A percentile compares a stretch with the other conserved stretches of the same genome.
These are phyloP conservation scores for Sordaria brevicollis DNA, from an alignment of 495 filamentous ascomycete species.

Conservation along the genomic window DNA sequence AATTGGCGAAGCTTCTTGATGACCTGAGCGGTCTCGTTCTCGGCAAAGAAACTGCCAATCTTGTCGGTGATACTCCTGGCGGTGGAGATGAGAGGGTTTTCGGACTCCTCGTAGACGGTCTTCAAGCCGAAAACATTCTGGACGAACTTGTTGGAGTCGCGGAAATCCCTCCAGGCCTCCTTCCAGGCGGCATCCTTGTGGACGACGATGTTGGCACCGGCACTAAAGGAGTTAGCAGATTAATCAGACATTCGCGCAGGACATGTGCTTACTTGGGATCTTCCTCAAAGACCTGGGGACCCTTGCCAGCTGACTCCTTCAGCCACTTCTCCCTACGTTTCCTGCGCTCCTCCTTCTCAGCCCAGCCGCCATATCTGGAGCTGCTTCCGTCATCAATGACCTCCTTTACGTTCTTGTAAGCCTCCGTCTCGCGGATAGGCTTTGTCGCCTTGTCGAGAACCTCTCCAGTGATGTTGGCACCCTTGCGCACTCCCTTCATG, in stretches of 20 bases:
- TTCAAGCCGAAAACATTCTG: slow-evolving; percentile 79
- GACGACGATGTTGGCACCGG: slow-evolving; percentile 84
- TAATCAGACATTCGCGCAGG: background rate
- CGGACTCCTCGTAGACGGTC: slow-evolving; percentile 82
- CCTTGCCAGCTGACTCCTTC: slow-evolving; percentile 39
- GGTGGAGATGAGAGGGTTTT: slow-evolving; percentile 88
- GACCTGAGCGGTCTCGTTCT: slow-evolving; percentile 93
- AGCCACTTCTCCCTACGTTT: slow-evolving; percentile 61
- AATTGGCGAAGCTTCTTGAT: slow-evolving; percentile 97
- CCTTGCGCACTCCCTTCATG: slow-evolving; percentile 83
- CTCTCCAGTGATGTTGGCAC: slow-evolving; percentile 72
- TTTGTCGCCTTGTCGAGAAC: slow-evolving; percentile 87
- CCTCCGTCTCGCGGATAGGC: slow-evolving; percentile 87
- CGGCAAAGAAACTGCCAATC: slow-evolving; percentile 90
- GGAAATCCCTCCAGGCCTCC: slow-evolving; percentile 89
- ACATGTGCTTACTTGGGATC: slow-evolving; percentile 68
- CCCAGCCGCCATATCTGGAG: slow-evolving; percentile 89
- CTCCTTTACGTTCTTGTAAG: slow-evolving; percentile 87
- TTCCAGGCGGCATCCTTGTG: slow-evolving; percentile 97
- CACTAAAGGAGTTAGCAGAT: slow-evolving; percentile 41
- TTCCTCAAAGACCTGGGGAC: slow-evolving; percentile 56
- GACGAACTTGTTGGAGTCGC: slow-evolving; percentile 77
- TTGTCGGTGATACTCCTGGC: slow-evolving; percentile 89
- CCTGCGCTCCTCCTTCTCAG: slow-evolving; percentile 87
- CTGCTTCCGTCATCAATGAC: slow-evolving; percentile 96